Base-by-base conservation (phyloP, 2,329 filamentous ascomycete species). In the Nemania abortiva region DNA sequence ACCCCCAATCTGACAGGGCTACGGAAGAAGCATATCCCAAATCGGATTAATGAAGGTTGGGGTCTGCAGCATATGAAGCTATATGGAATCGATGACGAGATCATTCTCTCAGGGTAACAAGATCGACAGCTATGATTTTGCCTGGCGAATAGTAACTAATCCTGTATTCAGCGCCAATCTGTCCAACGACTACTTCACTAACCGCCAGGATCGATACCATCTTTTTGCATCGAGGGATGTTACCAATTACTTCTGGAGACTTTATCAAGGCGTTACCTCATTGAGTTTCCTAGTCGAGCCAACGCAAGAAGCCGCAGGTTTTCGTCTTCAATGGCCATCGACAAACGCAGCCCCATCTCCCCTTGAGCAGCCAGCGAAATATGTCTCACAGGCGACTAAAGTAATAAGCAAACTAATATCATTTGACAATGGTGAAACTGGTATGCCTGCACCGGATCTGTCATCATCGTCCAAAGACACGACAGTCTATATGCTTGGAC, bases 61-160 rank as follows among this genome's bases (percentile, higher is more conserved):
- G 96, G 96, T 0, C 82, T 99, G 70, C 96, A 99, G 79, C 96
- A 99, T 78, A 99, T 99, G 95, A 99, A 99, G 85, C 85, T 99
- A 0, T 99, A 99, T 75, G 96, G 96, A 0, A 84, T 97, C 24
- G 96, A 99, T 75, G 94, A 99, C 77, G 94, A 97, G 80, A 92
- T 99, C 66, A 95, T 99, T 72, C 89, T 99, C 75, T 97, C 95
- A 7, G 95, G 94, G 89, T 93, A 86, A 71, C 84, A 7, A 15
- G 18, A 42, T 1, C 3, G 20, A 45, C 2, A 3, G 6, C 10
- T 27, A 1, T 49, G n/a, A n/a, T 27, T 9, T 18, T 52, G 9
- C 55, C 2, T 63, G 59, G 22, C n/a, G 9, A 31, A 22, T 49
- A 18, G n/a, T 63, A 22, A 58, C 74, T 79, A 27, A 78, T 54